A percentile compares a stretch with the other conserved stretches of the same genome.
phyloP scores from a whole-genome alignment of 2,329 filamentous ascomycete species.

The Ceratocystis smalleyi region DNA sequence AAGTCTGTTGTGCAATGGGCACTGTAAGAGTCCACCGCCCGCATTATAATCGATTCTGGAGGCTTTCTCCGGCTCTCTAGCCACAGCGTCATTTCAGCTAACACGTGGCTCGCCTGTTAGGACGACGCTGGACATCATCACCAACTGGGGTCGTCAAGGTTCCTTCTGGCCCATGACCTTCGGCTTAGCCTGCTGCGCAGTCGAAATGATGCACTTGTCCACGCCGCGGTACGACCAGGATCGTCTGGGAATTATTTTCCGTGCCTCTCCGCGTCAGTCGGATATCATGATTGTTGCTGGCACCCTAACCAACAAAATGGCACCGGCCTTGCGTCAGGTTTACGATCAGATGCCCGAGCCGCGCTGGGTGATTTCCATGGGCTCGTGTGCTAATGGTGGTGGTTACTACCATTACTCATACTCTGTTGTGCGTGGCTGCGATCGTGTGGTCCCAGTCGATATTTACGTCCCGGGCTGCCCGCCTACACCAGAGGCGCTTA shows the following conservation, averaged over 20 bases:
- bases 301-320: slow-evolving; percentile 94
- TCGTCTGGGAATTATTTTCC: slow-evolving; percentile 78
- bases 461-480: slow-evolving; percentile 66
- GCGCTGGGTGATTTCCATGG: slow-evolving; percentile 73
- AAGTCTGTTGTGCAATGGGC: slow-evolving; percentile 75
- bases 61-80: neutral
- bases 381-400: slow-evolving; percentile 68
- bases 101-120: slow-evolving; percentile 27
- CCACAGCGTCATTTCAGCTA: neutral
- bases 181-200: slow-evolving; percentile 72
- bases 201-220: slow-evolving; percentile 88
- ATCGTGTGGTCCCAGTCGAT: slow-evolving; percentile 64
- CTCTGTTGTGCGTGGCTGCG: slow-evolving; percentile 57
- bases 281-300: slow-evolving; percentile 91
- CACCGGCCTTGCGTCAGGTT: slow-evolving; percentile 71
- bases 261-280: slow-evolving; percentile 71
- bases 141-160: slow-evolving; percentile 72
- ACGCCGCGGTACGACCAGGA: slow-evolving; percentile 83
- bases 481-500: slow-evolving; percentile 44
- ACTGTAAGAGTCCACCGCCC: slow-evolving; percentile 43
- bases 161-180: slow-evolving; percentile 85
- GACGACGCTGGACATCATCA: slow-evolving; percentile 60
- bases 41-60: too few species aligned
- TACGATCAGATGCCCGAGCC: slow-evolving; percentile 95
- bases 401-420: slow-evolving; percentile 84